Base-by-base conservation (phyloP, 345 rosid genomes). In the Eucalyptus cladocalyx region DNA sequence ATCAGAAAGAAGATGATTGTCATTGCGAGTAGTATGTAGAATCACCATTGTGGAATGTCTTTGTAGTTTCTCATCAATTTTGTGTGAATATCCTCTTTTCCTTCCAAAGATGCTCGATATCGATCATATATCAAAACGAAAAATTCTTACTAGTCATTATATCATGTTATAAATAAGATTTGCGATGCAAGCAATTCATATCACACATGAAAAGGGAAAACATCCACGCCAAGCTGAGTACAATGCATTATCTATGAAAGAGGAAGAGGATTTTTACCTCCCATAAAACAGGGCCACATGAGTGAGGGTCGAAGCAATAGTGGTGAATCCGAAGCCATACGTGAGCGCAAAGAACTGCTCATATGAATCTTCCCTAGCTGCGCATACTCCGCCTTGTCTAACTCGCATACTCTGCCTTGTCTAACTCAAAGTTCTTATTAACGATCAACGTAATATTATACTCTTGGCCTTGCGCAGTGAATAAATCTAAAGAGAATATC, bases 81-180 rank as follows among this genome's bases (percentile, higher is more conserved):
- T 7, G 91, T 89, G 81, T 89, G 91, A 50, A 89, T 48, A 37
- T 89, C 91, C 54, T 88, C 72, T n/a, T 88, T 90, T 86, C 80
- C 87, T 53, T 89, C 28, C 28, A 13, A n/a, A 45, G 89, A 69
- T 42, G 89, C 89, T 72, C 30, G 48, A 56, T 87, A 87, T 23
- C 87, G 34, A 67, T 50, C 87, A 32, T 42, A 72, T 45, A 89
- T 87, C 90, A 45, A 32, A 72, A 69, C 8, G 2, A 11, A 62
- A 62, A 62, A 62, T 62, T 62, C 34, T 62, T 62, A 62, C 17
- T 6, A 34, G 43, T 34, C 43, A 34, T 9, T 5, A 72, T 18
- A 72, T 34, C 45, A 34, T 10, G 24, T 5, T 34, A 72, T 9
- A 34, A 9, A 19, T 8, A 10, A 72, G 43, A 34, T 5, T 9